Evolutionary conservation across 2,329 filamentous ascomycete genomes (phyloP).

Genomic region (Penicillium sp.): DNA sequence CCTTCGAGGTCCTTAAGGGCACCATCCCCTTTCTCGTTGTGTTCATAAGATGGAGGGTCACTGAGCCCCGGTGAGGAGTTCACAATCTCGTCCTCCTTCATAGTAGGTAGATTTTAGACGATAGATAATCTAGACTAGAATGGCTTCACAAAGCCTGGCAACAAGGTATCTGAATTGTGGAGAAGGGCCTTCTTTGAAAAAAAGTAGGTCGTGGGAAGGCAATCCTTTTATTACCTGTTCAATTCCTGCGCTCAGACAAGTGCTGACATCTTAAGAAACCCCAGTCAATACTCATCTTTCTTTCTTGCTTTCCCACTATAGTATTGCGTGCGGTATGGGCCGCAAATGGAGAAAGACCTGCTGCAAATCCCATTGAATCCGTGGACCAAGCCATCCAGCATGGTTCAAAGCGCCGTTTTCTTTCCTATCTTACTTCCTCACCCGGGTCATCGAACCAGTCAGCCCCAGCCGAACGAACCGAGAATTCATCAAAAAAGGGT

Average conservation of each 20-base stretch:
- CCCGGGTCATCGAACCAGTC: not conserved
- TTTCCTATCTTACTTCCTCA: not conserved
- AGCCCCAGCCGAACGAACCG: not conserved
- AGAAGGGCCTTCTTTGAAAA: not conserved
- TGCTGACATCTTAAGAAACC: not conserved
- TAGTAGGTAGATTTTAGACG: not conserved
- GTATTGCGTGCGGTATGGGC: slow-evolving; percentile 1
- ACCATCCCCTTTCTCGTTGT: slow-evolving; percentile 11
- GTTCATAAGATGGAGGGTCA: slow-evolving; percentile 2
- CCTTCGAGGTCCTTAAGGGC: slow-evolving; percentile 26
- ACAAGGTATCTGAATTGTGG: not conserved
- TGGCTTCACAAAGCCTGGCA: not conserved
- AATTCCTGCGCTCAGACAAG: not conserved
- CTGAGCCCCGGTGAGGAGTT: not conserved
- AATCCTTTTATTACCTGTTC: slow-evolving; percentile 3
- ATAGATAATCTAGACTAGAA: not conserved
- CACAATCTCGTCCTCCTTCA: slow-evolving; percentile 6
- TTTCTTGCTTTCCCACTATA: not conserved
- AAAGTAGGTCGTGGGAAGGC: not conserved
- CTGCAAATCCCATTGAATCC: not conserved
- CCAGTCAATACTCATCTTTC: not conserved
- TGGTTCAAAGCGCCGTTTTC: slow-evolving; percentile 1
- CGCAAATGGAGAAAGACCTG: slow-evolving; percentile 2
- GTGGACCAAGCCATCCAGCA: not conserved
- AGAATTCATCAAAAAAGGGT: not conserved